Conservation (phyloP, 2,329 filamentous ascomycete species). For the Macrophomina tecta region DNA sequence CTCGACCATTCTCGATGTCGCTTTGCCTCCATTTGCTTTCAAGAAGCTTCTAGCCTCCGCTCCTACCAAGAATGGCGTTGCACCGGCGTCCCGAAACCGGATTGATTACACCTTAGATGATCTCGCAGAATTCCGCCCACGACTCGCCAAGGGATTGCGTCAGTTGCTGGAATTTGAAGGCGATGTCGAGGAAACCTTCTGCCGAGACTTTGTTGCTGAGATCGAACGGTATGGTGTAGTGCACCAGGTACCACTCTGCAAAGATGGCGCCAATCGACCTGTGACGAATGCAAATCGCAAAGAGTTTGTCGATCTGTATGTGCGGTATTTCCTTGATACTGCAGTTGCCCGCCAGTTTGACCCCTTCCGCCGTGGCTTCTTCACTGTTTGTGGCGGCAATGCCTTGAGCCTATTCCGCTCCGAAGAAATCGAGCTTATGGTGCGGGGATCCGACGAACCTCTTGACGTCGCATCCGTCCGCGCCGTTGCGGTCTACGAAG, state of each 20-base stretch:
- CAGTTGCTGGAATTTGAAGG: slow-evolving; percentile 83
- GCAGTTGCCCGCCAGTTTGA: slow-evolving; percentile 84
- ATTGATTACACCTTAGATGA: slow-evolving; percentile 69
- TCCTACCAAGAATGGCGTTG: slow-evolving; percentile 54
- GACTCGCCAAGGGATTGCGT: slow-evolving; percentile 75
- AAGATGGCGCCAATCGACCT: slow-evolving; percentile 54
- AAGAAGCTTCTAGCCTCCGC: slow-evolving; percentile 82
- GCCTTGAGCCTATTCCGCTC: slow-evolving; percentile 85
- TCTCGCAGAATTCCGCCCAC: slow-evolving; percentile 79
- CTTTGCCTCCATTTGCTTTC: slow-evolving; percentile 87
- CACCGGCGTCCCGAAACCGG: slow-evolving; percentile 57
- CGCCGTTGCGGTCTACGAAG: slow-evolving; percentile 80
- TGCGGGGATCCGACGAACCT: slow-evolving; percentile 82
- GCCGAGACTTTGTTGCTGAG: slow-evolving; percentile 79
- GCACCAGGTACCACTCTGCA: slow-evolving; percentile 71
- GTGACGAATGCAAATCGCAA: slow-evolving; percentile 77
- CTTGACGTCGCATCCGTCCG: slow-evolving; percentile 78
- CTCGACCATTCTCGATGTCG: slow-evolving; percentile 88
- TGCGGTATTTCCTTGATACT: slow-evolving; percentile 78
- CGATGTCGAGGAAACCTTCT: slow-evolving; percentile 80
- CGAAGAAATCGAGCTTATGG: slow-evolving; percentile 87
- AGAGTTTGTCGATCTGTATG: slow-evolving; percentile 86
- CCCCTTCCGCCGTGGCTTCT: slow-evolving; percentile 93
- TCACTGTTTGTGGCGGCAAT: slow-evolving; percentile 87
- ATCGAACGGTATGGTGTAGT: slow-evolving; percentile 76